A percentile compares a stretch with the other conserved stretches of the same genome.
Conservation (phyloP, 345 rosid species). For the Murraya koenigii region DNA sequence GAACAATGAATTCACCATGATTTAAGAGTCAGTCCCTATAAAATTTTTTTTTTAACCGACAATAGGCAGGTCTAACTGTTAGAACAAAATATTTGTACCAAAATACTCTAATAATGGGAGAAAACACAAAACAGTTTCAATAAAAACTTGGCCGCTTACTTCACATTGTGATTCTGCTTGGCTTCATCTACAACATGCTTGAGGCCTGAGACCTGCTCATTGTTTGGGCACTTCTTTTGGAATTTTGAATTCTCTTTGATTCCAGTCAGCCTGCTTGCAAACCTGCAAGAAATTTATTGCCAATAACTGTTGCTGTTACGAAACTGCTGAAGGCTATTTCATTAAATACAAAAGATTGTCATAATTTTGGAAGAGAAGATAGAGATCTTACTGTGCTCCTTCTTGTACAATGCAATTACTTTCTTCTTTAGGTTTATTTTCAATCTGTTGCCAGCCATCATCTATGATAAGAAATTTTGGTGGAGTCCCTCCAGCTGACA, state of each 20-base stretch:
- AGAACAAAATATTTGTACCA: not conserved
- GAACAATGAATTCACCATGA: not conserved
- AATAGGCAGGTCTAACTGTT: too few relatives aligned
- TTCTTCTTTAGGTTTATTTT: slow-evolving; percentile 67
- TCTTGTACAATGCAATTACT: slow-evolving; percentile 63
- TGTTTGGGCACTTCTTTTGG: slow-evolving; percentile 51
- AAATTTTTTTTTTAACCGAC: not conserved
- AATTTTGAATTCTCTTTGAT: slow-evolving; percentile 87
- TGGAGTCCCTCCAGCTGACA: slow-evolving; percentile 87
- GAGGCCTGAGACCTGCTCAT: slow-evolving; percentile 57
- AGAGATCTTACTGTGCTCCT: slow-evolving; percentile 91
- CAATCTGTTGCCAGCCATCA: slow-evolving; percentile 99
- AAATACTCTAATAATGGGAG: not conserved
- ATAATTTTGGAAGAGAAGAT: slow-evolving; percentile 1
- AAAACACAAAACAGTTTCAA: not conserved
- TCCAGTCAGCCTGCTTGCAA: slow-evolving; percentile 87
- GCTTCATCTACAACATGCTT: slow-evolving; percentile 75
- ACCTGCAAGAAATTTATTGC: slow-evolving; percentile 40
- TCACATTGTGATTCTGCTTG: slow-evolving; percentile 73
- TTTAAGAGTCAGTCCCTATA: not conserved
- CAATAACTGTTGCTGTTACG: not conserved
- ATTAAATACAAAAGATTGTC: not conserved
- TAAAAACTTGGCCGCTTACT: slow-evolving; percentile 45
- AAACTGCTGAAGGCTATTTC: not conserved
- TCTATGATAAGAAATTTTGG: slow-evolving; percentile 92